Evolutionary conservation across 139 green algal species (phyloP).

Genomic region (Nannochloris sp.): DNA sequence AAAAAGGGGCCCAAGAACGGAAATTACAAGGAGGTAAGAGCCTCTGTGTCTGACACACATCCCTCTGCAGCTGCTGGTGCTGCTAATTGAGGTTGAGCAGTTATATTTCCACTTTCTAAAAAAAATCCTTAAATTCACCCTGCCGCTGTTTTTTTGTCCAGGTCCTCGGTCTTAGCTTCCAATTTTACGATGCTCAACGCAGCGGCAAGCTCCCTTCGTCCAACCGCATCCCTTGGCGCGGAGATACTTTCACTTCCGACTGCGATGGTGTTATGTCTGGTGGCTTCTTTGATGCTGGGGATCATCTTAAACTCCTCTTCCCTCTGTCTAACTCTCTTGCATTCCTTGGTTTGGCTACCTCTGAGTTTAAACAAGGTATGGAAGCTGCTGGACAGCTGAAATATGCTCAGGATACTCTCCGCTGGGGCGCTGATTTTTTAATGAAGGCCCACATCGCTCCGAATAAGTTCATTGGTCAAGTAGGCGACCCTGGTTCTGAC

Average conservation of each 20-base stretch:
- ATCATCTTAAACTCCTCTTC: constrained; percentile 54
- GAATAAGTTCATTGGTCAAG: constrained; percentile 25
- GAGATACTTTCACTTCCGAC: constrained; percentile 38
- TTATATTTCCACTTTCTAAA: neutral
- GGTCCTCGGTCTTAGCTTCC: constrained; percentile 18
- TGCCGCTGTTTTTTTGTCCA: too few species aligned
- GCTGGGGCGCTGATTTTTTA: constrained; percentile 50
- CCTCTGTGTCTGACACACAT: neutral
- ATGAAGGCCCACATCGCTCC: constrained; percentile 33
- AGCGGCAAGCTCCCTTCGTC: constrained; percentile 15
- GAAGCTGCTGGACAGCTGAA: neutral
- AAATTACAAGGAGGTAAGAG: neutral
- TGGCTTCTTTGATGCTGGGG: constrained; percentile 57
- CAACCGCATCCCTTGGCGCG: constrained; percentile 40
- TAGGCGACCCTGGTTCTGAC: constrained; percentile 24
- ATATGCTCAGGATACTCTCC: constrained; percentile 22
- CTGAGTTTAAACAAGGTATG: constrained; percentile 42
- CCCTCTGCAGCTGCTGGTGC: too few species aligned
- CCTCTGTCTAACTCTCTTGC: constrained; percentile 40
- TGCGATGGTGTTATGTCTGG: constrained; percentile 15
- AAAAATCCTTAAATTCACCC: neutral
- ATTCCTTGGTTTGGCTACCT: constrained; percentile 41
- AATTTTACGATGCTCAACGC: constrained; percentile 40
- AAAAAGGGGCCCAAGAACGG: neutral
- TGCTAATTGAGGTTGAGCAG: too few species aligned